Percentiles rank a stretch among this genome's conserved stretches.
These are phyloP conservation scores for Fusarium citri DNA, from an alignment of 2,329 filamentous ascomycete species.

Conservation along the genomic window DNA sequence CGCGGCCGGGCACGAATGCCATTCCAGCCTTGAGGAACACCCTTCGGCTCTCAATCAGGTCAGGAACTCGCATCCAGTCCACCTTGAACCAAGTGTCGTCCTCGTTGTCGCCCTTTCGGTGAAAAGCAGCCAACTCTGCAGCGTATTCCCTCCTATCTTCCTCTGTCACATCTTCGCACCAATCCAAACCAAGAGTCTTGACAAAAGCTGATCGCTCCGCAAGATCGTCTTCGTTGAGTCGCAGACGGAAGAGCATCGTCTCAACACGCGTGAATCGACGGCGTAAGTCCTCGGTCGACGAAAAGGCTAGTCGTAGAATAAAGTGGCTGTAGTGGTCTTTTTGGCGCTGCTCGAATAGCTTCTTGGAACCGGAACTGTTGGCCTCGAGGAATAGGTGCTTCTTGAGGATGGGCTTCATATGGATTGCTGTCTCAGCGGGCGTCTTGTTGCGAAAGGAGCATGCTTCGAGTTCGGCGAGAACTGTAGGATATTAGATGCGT, in stretches of 20 bases:
- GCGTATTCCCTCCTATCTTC: constrained; percentile 78
- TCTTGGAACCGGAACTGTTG: constrained; percentile 72
- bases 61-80: constrained; percentile 92
- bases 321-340: constrained; percentile 99
- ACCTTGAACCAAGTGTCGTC: constrained; percentile 96
- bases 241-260: constrained; percentile 86
- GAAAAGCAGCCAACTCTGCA: constrained; percentile 68
- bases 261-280: constrained; percentile 88
- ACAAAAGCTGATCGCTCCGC: constrained; percentile 82
- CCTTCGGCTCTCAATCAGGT: constrained; percentile 82
- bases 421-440: constrained; percentile 80
- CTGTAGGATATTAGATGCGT: constrained; percentile 55
- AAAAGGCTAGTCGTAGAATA: constrained; percentile 92
- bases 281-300: constrained; percentile 89
- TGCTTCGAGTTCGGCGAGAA: constrained; percentile 89
- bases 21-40: constrained; percentile 84
- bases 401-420: constrained; percentile 87
- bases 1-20: constrained; percentile 88
- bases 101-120: constrained; percentile 62
- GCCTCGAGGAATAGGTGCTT: constrained; percentile 86
- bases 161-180: constrained; percentile 87
- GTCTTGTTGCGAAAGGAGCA: constrained; percentile 95
- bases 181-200: constrained; percentile 80
- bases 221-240: constrained; percentile 81
- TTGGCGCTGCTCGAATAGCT: constrained; percentile 78